These are phyloP conservation scores for Lanmaoa rubissima DNA, from an alignment of 768 basidiomycete species.

Conservation along the genomic window DNA sequence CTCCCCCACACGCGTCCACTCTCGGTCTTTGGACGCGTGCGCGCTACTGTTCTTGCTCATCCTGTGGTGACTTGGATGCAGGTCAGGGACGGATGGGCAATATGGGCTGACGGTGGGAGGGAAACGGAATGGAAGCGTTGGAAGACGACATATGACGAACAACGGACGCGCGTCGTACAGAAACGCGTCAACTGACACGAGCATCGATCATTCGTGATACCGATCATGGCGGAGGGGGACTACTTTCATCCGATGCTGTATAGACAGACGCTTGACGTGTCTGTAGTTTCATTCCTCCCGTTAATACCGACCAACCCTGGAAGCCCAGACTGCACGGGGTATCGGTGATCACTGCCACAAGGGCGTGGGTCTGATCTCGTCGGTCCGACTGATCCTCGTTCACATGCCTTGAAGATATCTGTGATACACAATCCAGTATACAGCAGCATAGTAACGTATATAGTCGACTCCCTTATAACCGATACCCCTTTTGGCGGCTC, in stretches of 20 bases:
- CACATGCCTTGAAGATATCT: neutral
- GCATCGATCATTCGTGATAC: neutral
- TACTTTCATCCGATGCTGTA: slow-evolving; percentile 14
- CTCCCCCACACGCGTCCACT: slow-evolving; percentile 53
- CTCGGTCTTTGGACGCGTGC: slow-evolving; percentile 51
- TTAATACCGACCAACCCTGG: too few relatives aligned
- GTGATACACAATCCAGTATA: neutral
- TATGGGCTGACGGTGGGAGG: slow-evolving; percentile 78
- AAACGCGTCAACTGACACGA: slow-evolving; percentile 17
- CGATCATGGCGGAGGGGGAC: slow-evolving; percentile 55
- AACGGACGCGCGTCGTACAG: slow-evolving; percentile 16
- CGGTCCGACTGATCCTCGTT: too few relatives aligned
- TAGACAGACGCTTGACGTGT: neutral
- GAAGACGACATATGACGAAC: slow-evolving; percentile 56
- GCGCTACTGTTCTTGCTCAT: slow-evolving; percentile 50
- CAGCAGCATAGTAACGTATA: too few relatives aligned
- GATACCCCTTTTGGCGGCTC: too few relatives aligned
- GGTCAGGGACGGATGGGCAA: slow-evolving; percentile 77
- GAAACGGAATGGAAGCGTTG: slow-evolving; percentile 70
- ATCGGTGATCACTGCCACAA: too few relatives aligned
- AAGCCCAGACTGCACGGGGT: too few relatives aligned
- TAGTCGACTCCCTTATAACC: too few relatives aligned
- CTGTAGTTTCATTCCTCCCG: too few relatives aligned
- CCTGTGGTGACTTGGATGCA: slow-evolving; percentile 63
- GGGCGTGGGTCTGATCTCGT: too few relatives aligned